Percentiles rank a stretch among this genome's conserved stretches.
phyloP scores from a whole-genome alignment of 352 stramenopile species.

The Globisporangium takayamanum region DNA sequence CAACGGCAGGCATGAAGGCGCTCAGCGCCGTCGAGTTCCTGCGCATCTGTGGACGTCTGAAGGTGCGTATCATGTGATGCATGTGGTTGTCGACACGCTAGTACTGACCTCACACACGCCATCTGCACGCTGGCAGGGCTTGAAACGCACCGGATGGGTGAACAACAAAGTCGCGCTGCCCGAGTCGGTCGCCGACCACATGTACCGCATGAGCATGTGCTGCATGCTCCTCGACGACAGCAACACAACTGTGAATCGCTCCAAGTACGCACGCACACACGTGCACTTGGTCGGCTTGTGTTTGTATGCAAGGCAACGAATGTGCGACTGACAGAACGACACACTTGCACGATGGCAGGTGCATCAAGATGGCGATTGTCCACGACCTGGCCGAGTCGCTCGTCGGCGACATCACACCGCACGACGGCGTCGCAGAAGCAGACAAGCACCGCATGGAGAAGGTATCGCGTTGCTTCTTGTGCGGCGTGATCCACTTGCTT shows the following conservation, averaged over 20 bases:
- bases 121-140: constrained; percentile 28
- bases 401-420: constrained; percentile 92
- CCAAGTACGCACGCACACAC: constrained; percentile 34
- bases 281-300: constrained; percentile 3
- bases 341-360: constrained; percentile 27
- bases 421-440: constrained; percentile 85
- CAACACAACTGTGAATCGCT: constrained; percentile 56
- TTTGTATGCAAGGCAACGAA: background rate
- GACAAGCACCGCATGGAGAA: constrained; percentile 90
- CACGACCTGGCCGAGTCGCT: constrained; percentile 91
- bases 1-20: constrained; percentile 42
- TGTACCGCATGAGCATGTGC: constrained; percentile 91
- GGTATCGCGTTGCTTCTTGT: constrained; percentile 15
- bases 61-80: constrained; percentile 27
- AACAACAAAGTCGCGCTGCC: constrained; percentile 83
- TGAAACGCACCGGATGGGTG: constrained; percentile 92
- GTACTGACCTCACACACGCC: background rate
- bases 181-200: constrained; percentile 92
- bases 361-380: constrained; percentile 90
- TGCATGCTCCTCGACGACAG: constrained; percentile 83
- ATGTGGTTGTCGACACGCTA: background rate
- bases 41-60: constrained; percentile 67
- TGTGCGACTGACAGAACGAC: background rate
- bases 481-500: background rate
- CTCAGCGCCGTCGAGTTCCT: constrained; percentile 75